Evolutionary conservation across 306 rosid species (phyloP), one percentile per base, ranked within the genome.

Genomic region (Pueraria montana): DNA sequence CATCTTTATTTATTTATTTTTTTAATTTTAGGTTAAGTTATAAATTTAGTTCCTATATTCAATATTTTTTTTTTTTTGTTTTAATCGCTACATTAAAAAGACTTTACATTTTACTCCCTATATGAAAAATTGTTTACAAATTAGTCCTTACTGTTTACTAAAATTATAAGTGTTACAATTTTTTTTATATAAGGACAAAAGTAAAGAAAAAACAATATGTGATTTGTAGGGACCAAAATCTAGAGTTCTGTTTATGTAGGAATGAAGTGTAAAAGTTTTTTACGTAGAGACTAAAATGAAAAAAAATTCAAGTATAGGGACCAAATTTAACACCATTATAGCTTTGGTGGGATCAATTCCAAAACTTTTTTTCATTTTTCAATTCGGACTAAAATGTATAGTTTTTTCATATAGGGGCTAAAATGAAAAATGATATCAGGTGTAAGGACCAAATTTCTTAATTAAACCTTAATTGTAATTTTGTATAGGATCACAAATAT

Each of bases 31-130:
- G 69, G 69, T 63, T 63, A 30, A 63, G 12, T 63, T 14, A 63
- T 27, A 63, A 63, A 32, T 32, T 30, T 16, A 63, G 43, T 63
- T 63, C 70, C 30, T 16, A 63, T 63, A n/a, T 63, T 63, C 43
- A 3, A 11, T 61, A 8, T n/a, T n/a, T n/a, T n/a, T 56, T 56
- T 6, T 10, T 26, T 24, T 61, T 61, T 5, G 8, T 61, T 61
- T 24, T 59, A 23, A 59, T 11, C 36, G 30, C 32, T 59, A 23
- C 65, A 1, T 4, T 0, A 24, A 6, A 62, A 61, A 21, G 6
- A 59, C 3, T 56, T 20, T 7, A 62, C 20, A 17, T 30, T 63
- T 30, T 32, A 30, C 21, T 63, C 11, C 12, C 38, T 8, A 63
- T 14, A 32, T 63, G 45, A 8, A 32, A 53, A 32, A 16, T 16